Conservation (phyloP, 192 early-diverging fungal species). For the Rhizophagus sp. region DNA sequence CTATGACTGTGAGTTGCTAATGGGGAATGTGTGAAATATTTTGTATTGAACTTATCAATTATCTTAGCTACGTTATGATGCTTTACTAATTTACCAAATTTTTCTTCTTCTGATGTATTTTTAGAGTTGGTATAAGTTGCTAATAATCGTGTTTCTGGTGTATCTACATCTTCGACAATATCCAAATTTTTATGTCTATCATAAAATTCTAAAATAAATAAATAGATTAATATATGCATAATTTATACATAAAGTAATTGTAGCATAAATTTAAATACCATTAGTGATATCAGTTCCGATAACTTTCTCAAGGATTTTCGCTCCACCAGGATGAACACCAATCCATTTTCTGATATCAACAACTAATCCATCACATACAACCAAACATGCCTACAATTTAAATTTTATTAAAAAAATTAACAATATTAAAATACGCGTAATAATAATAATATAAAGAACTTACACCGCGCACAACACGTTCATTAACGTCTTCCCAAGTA, state of each 20-base stretch:
- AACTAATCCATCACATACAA: constrained; percentile 21
- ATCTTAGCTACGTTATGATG: background rate
- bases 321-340: constrained; percentile 5
- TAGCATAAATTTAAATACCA: background rate
- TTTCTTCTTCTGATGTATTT: too few species aligned
- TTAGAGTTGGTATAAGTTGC: background rate
- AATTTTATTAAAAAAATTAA: background rate
- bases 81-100: too few species aligned
- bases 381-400: constrained; percentile 21
- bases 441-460: background rate
- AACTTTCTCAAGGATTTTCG: background rate
- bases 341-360: constrained; percentile 27
- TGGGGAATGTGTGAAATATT: background rate
- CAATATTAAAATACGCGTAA: background rate
- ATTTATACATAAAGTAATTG: too few species aligned
- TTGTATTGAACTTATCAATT: constrained; percentile 2
- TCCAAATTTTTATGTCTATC: background rate
- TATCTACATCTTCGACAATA: background rate
- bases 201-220: constrained; percentile 12
- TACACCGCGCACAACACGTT: constrained; percentile 26
- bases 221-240: background rate
- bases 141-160: background rate
- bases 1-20: background rate
- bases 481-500: constrained; percentile 21
- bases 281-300: constrained; percentile 27